Conservation (phyloP, 148 eudicot species). For the Salicornia ramosissima region DNA sequence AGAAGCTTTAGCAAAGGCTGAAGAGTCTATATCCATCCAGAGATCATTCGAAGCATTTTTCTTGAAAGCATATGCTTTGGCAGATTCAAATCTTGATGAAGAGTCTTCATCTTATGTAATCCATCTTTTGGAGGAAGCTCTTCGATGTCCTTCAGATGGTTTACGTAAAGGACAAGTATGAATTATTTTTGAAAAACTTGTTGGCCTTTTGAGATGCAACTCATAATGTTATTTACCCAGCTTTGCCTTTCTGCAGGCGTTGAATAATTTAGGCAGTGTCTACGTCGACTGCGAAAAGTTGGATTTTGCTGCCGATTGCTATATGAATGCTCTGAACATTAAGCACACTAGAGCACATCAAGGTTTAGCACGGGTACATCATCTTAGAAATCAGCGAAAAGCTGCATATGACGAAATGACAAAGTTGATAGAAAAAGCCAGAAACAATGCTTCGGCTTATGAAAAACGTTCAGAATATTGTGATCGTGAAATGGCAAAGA, state of each 20-base stretch:
- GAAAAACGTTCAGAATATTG: slow-evolving; percentile 91
- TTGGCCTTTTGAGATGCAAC: background rate
- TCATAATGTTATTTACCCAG: slow-evolving; percentile 8
- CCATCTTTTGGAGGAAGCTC: slow-evolving; percentile 80
- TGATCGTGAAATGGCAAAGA: slow-evolving; percentile 85
- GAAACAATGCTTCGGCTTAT: slow-evolving; percentile 82
- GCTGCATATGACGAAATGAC: slow-evolving; percentile 95
- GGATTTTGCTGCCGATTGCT: slow-evolving; percentile 88
- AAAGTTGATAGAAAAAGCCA: slow-evolving; percentile 79
- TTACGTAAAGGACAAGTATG: slow-evolving; percentile 91
- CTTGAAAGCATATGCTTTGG: slow-evolving; percentile 82
- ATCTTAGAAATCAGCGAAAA: slow-evolving; percentile 66
- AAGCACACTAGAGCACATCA: slow-evolving; percentile 94
- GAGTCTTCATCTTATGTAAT: slow-evolving; percentile 66
- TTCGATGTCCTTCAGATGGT: slow-evolving; percentile 89
- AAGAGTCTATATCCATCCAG: slow-evolving; percentile 65
- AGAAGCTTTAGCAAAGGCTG: slow-evolving; percentile 84
- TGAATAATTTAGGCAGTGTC: slow-evolving; percentile 86
- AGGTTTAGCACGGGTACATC: slow-evolving; percentile 82
- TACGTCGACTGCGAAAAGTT: slow-evolving; percentile 81
- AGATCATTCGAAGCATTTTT: slow-evolving; percentile 93
- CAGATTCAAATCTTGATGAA: slow-evolving; percentile 73
- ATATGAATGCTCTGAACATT: slow-evolving; percentile 76
- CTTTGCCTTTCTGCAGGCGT: slow-evolving; percentile 46
- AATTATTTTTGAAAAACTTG: background rate